Conservation (phyloP, 371 early-diverging fungal genomes). For the Scutellospora calospora region DNA sequence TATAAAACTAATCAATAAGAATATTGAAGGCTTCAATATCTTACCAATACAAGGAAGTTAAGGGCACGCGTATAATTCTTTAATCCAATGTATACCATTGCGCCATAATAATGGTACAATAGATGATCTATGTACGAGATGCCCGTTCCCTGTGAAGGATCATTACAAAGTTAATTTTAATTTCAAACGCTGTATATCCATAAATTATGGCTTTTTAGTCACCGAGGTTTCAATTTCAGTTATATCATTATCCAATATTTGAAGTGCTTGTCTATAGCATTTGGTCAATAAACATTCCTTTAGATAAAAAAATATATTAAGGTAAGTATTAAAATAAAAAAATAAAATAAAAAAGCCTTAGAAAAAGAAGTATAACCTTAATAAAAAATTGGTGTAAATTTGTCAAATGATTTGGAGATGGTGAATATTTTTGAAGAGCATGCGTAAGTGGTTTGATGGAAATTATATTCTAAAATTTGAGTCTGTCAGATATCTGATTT, state of each 20-base stretch:
- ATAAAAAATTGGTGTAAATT: conserved; percentile 40
- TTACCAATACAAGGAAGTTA: conserved; percentile 67
- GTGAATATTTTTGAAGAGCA: conserved; percentile 38
- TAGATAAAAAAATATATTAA: background rate
- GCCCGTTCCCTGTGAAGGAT: conserved; percentile 44
- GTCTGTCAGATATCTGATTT: background rate
- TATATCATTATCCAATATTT: conserved; percentile 66
- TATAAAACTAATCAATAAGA: background rate
- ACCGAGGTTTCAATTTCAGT: conserved; percentile 63
- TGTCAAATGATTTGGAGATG: conserved; percentile 33
- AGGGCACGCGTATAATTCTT: conserved; percentile 73
- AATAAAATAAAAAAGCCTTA: background rate
- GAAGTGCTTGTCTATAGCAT: conserved; percentile 64
- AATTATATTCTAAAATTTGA: conserved; percentile 18
- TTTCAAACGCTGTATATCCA: background rate
- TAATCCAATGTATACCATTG: conserved; percentile 73
- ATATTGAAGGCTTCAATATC: background rate
- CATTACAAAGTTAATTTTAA: background rate
- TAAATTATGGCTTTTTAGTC: background rate
- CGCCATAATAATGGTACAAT: conserved; percentile 83
- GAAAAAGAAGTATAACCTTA: background rate
- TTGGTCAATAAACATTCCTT: conserved; percentile 70
- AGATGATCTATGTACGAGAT: conserved; percentile 65
- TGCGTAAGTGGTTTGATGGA: conserved; percentile 36
- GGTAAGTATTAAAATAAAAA: background rate